Conservation (phyloP, 495 filamentous ascomycete species). For the Antarctomyces pellizariae region DNA sequence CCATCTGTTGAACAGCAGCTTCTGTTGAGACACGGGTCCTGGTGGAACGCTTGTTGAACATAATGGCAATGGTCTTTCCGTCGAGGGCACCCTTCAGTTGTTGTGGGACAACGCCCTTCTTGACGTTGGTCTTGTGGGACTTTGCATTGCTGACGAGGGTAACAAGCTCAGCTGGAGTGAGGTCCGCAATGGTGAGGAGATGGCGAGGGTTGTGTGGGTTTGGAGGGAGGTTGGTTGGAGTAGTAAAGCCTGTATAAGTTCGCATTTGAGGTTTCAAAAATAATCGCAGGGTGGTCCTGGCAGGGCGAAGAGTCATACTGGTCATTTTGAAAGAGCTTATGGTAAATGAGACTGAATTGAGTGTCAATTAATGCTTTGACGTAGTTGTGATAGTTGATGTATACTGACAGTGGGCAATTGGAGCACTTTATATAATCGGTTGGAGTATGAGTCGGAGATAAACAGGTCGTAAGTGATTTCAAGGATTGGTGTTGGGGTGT, state of each 20-base stretch:
- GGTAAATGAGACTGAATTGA: constrained; percentile 1
- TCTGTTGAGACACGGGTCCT: constrained; percentile 85
- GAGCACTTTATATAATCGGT: too few relatives aligned
- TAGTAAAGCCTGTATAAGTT: constrained; percentile 4
- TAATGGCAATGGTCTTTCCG: constrained; percentile 76
- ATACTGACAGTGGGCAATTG: too few relatives aligned
- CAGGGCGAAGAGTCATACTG: constrained; percentile 9
- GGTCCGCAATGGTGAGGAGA: constrained; percentile 73
- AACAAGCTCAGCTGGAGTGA: constrained; percentile 55
- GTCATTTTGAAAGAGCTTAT: constrained; percentile 9
- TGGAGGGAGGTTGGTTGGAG: constrained; percentile 4
- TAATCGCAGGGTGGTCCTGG: constrained; percentile 5
- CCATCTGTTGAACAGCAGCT: constrained; percentile 56
- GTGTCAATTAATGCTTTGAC: constrained; percentile 6
- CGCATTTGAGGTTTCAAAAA: constrained; percentile 5
- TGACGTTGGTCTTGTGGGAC: constrained; percentile 51
- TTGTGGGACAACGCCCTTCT: constrained; percentile 38
- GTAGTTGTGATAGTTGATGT: too few relatives aligned
- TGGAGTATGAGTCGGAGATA: too few relatives aligned
- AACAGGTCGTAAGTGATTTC: too few relatives aligned
- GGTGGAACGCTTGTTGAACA: constrained; percentile 88
- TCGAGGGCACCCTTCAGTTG: constrained; percentile 29
- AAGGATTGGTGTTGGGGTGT: too few relatives aligned
- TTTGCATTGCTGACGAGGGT: constrained; percentile 62
- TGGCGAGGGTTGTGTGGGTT: constrained; percentile 36